These are phyloP conservation scores for Dalechampia spathulata DNA, from an alignment of 441 rosid species.

Conservation along the genomic window DNA sequence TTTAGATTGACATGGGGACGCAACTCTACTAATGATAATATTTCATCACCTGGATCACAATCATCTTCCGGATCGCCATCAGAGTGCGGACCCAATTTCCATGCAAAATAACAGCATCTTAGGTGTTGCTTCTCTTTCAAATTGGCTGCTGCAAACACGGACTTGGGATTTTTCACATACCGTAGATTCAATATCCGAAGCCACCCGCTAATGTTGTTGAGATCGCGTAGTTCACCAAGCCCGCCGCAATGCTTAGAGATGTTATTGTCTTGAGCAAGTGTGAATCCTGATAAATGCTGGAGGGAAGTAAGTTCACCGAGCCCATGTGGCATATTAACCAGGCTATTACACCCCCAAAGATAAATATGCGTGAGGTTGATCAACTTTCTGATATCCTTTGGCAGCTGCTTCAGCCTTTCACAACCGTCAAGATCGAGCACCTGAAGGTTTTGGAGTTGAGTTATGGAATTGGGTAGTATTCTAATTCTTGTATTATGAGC, in stretches of 20 bases:
- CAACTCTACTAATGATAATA: neutral
- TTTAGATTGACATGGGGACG: constrained; percentile 15
- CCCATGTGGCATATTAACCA: constrained; percentile 23
- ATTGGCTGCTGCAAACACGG: constrained; percentile 11
- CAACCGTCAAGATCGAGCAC: constrained; percentile 1
- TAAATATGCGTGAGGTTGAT: constrained; percentile 16
- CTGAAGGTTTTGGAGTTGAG: constrained; percentile 2
- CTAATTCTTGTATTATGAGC: neutral
- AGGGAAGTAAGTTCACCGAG: constrained; percentile 17
- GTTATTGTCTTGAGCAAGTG: neutral
- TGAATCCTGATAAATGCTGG: constrained; percentile 5
- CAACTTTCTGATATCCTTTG: constrained; percentile 9
- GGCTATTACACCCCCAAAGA: neutral
- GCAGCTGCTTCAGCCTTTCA: constrained; percentile 10
- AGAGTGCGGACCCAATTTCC: neutral
- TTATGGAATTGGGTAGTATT: constrained; percentile 2
- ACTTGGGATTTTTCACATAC: neutral
- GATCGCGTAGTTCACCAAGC: constrained; percentile 9
- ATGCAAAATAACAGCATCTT: constrained; percentile 1
- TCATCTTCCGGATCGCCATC: no score
- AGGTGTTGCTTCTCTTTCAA: constrained; percentile 17
- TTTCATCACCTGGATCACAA: neutral
- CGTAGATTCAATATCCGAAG: neutral
- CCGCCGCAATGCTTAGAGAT: neutral
- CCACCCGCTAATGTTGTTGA: constrained; percentile 14